These are phyloP conservation scores for Pyrrhoderma lamaoense DNA, from an alignment of 1,284 basidiomycete genomes.

Conservation along the genomic window DNA sequence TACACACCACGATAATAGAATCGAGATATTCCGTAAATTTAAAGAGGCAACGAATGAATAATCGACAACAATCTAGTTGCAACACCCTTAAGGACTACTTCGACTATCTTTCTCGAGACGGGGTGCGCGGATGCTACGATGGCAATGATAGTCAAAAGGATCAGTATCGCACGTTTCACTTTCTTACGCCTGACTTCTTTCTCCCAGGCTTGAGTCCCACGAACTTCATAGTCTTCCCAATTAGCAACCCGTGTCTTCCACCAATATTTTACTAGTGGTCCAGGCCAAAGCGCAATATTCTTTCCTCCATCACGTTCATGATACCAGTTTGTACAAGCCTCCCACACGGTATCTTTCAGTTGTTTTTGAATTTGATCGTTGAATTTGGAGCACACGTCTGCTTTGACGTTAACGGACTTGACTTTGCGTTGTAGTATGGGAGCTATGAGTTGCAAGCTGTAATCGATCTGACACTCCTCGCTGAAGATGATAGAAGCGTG, in stretches of 20 bases:
- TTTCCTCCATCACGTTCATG: constrained; percentile 21
- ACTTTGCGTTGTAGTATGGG: constrained; percentile 25
- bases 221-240: constrained; percentile 24
- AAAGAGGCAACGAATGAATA: too few species aligned
- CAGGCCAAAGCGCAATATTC: constrained; percentile 25
- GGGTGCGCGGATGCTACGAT: too few species aligned
- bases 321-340: constrained; percentile 26
- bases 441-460: constrained; percentile 26
- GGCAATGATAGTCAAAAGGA: too few species aligned
- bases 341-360: constrained; percentile 22
- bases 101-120: too few species aligned
- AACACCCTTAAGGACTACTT: too few species aligned
- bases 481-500: constrained; percentile 28
- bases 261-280: constrained; percentile 27
- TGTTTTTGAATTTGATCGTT: constrained; percentile 24
- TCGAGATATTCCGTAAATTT: too few species aligned
- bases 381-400: constrained; percentile 24
- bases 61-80: too few species aligned
- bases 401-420: constrained; percentile 24
- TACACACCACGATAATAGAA: too few species aligned
- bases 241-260: constrained; percentile 25
- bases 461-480: constrained; percentile 26
- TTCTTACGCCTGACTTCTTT: neutral
- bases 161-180: neutral
- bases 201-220: constrained; percentile 24